Conservation (phyloP, 345 rosid genomes). For the Aegle marmelos region DNA sequence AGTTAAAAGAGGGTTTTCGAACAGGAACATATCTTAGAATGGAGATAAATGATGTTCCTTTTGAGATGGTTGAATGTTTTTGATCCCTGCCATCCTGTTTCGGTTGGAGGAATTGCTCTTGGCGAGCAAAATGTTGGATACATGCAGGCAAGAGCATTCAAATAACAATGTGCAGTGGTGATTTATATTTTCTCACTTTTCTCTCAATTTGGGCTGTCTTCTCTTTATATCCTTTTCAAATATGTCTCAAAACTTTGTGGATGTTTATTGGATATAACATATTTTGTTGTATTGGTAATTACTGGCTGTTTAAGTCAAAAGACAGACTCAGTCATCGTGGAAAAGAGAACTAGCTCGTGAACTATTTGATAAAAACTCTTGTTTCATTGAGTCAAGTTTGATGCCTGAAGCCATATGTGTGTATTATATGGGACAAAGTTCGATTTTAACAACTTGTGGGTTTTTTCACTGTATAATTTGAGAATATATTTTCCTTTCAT, state of each 20-base stretch:
- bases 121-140: conserved; percentile 87
- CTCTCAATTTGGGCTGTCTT: not conserved
- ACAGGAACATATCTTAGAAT: conserved; percentile 81
- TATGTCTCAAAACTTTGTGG: not conserved
- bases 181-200: not conserved
- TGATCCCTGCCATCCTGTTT: conserved; percentile 83
- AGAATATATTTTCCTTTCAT: not conserved
- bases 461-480: not conserved
- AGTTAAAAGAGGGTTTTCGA: conserved; percentile 82
- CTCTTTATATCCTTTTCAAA: not conserved
- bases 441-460: not conserved
- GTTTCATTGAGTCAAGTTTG: not conserved
- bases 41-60: conserved; percentile 90
- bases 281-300: not conserved
- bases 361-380: not conserved
- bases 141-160: conserved; percentile 74
- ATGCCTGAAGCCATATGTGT: not conserved
- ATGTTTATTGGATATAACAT: not conserved
- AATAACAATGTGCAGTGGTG: not conserved
- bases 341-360: not conserved
- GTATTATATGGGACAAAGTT: too few species aligned
- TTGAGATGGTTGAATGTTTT: conserved; percentile 90
- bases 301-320: not conserved
- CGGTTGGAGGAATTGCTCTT: conserved; percentile 84
- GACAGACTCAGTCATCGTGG: not conserved